Conservation (phyloP, 2,329 filamentous ascomycete species). For the Penicillium hesseltinei region DNA sequence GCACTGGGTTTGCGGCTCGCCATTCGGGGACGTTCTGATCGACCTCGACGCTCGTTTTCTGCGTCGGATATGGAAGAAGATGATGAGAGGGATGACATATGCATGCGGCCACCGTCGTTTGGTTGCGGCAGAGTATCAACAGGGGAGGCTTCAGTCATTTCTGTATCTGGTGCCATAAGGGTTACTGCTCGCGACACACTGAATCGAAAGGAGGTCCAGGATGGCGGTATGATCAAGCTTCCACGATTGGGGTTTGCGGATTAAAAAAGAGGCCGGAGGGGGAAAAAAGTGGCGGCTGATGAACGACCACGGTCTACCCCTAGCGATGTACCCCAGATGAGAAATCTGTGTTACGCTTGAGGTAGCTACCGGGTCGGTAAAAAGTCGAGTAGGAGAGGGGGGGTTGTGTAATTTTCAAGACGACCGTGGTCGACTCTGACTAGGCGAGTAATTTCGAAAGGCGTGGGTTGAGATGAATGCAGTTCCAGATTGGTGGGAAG, state of each 20-base stretch:
- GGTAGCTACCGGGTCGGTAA: slow-evolving; percentile 34
- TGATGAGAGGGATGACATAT: slow-evolving; percentile 44
- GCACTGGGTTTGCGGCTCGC: slow-evolving; percentile 75
- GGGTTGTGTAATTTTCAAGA: slow-evolving; percentile 8
- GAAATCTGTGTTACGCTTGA: slow-evolving; percentile 40
- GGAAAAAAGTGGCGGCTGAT: slow-evolving; percentile 4
- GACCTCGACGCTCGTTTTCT: slow-evolving; percentile 43
- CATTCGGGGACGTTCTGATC: slow-evolving; percentile 62
- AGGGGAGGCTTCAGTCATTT: slow-evolving; percentile 39
- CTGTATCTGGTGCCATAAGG: slow-evolving; percentile 38
- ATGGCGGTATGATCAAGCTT: slow-evolving; percentile 14
- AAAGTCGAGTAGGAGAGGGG: slow-evolving; percentile 2
- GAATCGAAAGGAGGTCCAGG: slow-evolving; percentile 22
- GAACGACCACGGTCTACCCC: slow-evolving; percentile 35
- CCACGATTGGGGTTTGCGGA: not conserved
- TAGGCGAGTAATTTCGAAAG: slow-evolving; percentile 6
- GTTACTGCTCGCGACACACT: slow-evolving; percentile 21
- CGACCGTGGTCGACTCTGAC: slow-evolving; percentile 9
- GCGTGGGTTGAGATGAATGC: slow-evolving; percentile 1
- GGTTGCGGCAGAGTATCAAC: slow-evolving; percentile 42
- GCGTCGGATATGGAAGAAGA: slow-evolving; percentile 51
- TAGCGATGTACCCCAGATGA: slow-evolving; percentile 39
- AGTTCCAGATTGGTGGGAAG: slow-evolving; percentile 8
- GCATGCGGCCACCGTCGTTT: slow-evolving; percentile 39
- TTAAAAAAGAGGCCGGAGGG: not conserved